Conservation (phyloP, 345 rosid species). For the Physaria fendleri region DNA sequence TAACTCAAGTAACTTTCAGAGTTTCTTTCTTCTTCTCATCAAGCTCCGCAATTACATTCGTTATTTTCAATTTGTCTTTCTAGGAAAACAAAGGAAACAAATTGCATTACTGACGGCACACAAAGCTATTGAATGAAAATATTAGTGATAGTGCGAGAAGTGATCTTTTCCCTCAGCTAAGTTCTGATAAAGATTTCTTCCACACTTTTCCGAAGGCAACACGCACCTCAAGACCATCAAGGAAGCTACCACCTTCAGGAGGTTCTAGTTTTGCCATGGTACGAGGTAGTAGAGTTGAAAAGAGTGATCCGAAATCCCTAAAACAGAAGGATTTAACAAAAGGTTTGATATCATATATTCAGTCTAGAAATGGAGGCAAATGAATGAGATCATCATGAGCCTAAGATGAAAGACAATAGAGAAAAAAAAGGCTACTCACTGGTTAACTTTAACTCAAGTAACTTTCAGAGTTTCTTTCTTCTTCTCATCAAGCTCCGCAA, state of each 20-base stretch:
- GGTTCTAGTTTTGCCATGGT: conserved; percentile 87
- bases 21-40: conserved; percentile 98
- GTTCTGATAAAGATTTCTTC: conserved; percentile 91
- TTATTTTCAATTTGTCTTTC: conserved; percentile 87
- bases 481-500: conserved; percentile 97
- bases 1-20: conserved; percentile 85
- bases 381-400: too few species aligned
- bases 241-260: conserved; percentile 78
- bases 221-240: conserved; percentile 94
- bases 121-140: not conserved
- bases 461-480: conserved; percentile 86
- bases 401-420: not conserved
- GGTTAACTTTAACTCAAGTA: conserved; percentile 92
- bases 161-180: conserved; percentile 93
- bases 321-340: conserved; percentile 1
- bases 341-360: too few species aligned
- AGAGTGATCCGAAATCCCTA: conserved; percentile 95
- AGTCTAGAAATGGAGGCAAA: too few species aligned
- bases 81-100: conserved; percentile 22
- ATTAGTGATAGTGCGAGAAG: conserved; percentile 84
- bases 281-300: conserved; percentile 87
- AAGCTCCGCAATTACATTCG: conserved; percentile 91
- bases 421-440: conserved; percentile 43
- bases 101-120: not conserved
- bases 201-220: conserved; percentile 94